Conservation (phyloP, 352 stramenopile species). For the Phytopythium vexans region DNA sequence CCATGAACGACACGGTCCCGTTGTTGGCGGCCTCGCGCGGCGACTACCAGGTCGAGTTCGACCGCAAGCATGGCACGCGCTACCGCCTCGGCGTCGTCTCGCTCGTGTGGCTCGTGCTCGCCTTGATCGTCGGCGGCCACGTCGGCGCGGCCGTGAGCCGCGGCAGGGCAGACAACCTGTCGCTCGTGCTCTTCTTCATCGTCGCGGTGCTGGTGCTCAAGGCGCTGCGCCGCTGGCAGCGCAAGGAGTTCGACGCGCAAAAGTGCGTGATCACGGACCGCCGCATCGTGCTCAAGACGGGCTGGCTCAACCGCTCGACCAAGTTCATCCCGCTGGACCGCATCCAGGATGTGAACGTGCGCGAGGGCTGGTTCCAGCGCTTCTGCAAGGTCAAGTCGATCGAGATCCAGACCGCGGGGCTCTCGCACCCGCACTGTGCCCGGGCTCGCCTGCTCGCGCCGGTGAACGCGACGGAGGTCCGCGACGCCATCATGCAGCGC, state of each 20-base stretch:
- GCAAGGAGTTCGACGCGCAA: conserved; percentile 32
- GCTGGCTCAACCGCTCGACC: conserved; percentile 35
- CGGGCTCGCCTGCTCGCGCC: conserved; percentile 28
- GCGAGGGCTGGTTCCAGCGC: conserved; percentile 30
- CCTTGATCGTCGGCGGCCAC: no score
- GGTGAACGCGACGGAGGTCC: conserved; percentile 27
- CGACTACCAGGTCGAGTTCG: conserved; percentile 19
- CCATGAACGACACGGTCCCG: conserved; percentile 2
- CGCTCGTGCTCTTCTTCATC: conserved; percentile 4
- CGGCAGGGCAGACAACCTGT: background rate
- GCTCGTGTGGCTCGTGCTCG: background rate
- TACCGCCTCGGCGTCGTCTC: conserved; percentile 9
- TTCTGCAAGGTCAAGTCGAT: conserved; percentile 29
- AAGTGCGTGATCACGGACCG: conserved; percentile 35
- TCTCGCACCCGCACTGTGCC: conserved; percentile 10
- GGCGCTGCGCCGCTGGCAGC: conserved; percentile 2
- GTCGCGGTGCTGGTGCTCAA: background rate
- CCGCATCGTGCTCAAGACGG: conserved; percentile 31
- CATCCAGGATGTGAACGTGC: conserved; percentile 46
- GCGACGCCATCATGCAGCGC: conserved; percentile 38
- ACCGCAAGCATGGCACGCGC: conserved; percentile 13
- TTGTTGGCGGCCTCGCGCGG: background rate
- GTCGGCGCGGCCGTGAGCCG: no score
- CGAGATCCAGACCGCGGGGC: conserved; percentile 38
- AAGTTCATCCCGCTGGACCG: conserved; percentile 42